Conservation (phyloP, 164 flowering plant genomes). For the Euptelea pleiosperma region DNA sequence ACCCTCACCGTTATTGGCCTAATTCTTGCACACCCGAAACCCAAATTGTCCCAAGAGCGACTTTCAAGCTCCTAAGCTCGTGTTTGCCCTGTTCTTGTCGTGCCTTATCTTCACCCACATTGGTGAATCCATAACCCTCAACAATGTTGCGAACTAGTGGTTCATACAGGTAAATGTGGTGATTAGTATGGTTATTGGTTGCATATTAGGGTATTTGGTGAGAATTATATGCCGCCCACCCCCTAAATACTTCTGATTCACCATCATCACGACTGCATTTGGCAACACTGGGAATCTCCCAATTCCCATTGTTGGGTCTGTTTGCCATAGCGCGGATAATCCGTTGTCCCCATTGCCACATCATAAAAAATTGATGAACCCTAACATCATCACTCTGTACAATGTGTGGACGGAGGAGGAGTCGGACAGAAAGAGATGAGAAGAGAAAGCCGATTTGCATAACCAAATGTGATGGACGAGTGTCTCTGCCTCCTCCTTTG, state of each 20-base stretch:
- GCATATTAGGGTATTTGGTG: conserved; percentile 57
- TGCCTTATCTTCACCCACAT: conserved; percentile 73
- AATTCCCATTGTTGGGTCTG: conserved; percentile 63
- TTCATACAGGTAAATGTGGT: conserved; percentile 74
- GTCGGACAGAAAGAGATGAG: too few relatives aligned
- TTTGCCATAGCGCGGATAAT: conserved; percentile 54
- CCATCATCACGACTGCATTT: conserved; percentile 70
- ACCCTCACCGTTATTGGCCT: conserved; percentile 60
- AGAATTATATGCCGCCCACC: conserved; percentile 69
- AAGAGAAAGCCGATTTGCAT: too few relatives aligned
- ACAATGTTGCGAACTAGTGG: conserved; percentile 63
- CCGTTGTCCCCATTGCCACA: conserved; percentile 62
- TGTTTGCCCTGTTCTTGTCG: conserved; percentile 75
- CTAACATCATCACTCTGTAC: too few relatives aligned
- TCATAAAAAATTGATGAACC: too few relatives aligned
- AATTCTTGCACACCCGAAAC: conserved; percentile 58
- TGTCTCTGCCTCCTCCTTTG: too few relatives aligned
- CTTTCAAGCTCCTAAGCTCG: conserved; percentile 79
- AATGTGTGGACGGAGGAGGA: too few relatives aligned
- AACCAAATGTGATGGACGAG: too few relatives aligned
- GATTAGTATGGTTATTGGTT: conserved; percentile 55
- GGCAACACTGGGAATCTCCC: conserved; percentile 82
- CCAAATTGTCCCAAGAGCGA: conserved; percentile 56
- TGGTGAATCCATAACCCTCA: conserved; percentile 52
- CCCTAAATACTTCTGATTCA: conserved; percentile 54